These are phyloP conservation scores for Talaromyces borbonicus DNA, from an alignment of 495 filamentous ascomycete species.

Conservation along the genomic window DNA sequence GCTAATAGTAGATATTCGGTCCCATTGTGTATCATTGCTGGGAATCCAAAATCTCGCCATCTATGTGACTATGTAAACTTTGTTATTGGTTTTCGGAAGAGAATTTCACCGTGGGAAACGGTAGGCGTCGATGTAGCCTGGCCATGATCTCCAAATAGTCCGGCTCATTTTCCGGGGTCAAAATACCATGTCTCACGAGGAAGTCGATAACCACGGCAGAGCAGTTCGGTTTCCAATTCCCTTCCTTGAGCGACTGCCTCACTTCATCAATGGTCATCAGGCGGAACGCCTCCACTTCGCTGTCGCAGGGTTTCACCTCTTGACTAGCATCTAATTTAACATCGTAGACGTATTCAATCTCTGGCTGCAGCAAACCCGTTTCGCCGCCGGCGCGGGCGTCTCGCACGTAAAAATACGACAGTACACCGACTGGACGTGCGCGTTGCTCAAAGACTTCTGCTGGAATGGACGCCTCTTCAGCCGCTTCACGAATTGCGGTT, in stretches of 20 bases:
- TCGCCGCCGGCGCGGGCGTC: slow-evolving; percentile 75
- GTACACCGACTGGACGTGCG: slow-evolving; percentile 51
- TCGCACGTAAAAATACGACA: slow-evolving; percentile 80
- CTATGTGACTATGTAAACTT: no score
- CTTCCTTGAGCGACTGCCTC: slow-evolving; percentile 54
- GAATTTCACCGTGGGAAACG: slow-evolving; percentile 59
- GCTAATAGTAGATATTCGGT: not conserved
- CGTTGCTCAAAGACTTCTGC: slow-evolving; percentile 53
- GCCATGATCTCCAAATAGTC: slow-evolving; percentile 69
- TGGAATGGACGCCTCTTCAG: slow-evolving; percentile 82
- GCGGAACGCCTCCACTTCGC: slow-evolving; percentile 81
- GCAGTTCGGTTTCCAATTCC: slow-evolving; percentile 92
- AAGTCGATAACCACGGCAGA: slow-evolving; percentile 77
- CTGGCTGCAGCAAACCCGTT: slow-evolving; percentile 77
- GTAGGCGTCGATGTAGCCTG: slow-evolving; percentile 67
- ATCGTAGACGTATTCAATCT: slow-evolving; percentile 88
- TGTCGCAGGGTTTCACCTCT: slow-evolving; percentile 64
- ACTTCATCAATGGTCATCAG: slow-evolving; percentile 68
- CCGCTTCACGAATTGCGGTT: slow-evolving; percentile 73
- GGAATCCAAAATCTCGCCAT: no score
- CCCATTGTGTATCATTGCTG: no score
- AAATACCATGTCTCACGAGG: slow-evolving; percentile 75
- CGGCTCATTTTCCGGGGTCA: slow-evolving; percentile 73
- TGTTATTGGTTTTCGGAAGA: no score
- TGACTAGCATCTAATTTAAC: slow-evolving; percentile 63